These are phyloP conservation scores for Xylariaceae sp. DNA, from an alignment of 2,329 filamentous ascomycete species.

Conservation along the genomic window DNA sequence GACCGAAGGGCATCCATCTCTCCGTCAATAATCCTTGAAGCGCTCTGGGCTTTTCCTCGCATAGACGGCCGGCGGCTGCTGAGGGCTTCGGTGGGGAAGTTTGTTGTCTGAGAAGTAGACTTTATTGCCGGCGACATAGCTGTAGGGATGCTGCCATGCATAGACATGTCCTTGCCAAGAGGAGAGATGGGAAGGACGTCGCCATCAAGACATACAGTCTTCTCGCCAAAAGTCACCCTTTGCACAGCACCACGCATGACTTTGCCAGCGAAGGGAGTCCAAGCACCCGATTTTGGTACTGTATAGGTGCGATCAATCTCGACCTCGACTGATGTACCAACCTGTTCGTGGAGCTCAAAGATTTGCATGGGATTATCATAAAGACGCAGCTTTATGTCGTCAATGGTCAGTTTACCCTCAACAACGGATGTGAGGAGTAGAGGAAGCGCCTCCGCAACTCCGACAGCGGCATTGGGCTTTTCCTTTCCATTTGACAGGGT, in stretches of 20 bases:
- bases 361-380: slow-evolving; percentile 78
- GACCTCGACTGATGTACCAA: slow-evolving; percentile 68
- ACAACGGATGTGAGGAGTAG: slow-evolving; percentile 71
- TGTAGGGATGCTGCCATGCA: slow-evolving; percentile 49
- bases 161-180: slow-evolving; percentile 72
- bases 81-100: slow-evolving; percentile 36
- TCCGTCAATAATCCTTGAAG: slow-evolving; percentile 34
- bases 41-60: slow-evolving; percentile 21
- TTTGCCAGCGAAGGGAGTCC: slow-evolving; percentile 71
- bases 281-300: slow-evolving; percentile 47
- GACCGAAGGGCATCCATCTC: slow-evolving; percentile 27
- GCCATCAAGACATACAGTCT: slow-evolving; percentile 72
- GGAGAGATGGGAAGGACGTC: slow-evolving; percentile 52
- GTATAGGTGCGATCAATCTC: slow-evolving; percentile 70
- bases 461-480: slow-evolving; percentile 56
- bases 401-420: slow-evolving; percentile 68
- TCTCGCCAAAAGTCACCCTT: slow-evolving; percentile 70
- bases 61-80: slow-evolving; percentile 33
- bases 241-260: slow-evolving; percentile 66
- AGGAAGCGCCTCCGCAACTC: slow-evolving; percentile 70
- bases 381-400: slow-evolving; percentile 66
- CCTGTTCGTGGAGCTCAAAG: slow-evolving; percentile 77
- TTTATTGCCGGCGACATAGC: slow-evolving; percentile 57
- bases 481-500: slow-evolving; percentile 40
- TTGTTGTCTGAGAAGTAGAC: slow-evolving; percentile 40